Conservation (phyloP, 169 alveolate genomes). For the Eimeria necatrix region DNA sequence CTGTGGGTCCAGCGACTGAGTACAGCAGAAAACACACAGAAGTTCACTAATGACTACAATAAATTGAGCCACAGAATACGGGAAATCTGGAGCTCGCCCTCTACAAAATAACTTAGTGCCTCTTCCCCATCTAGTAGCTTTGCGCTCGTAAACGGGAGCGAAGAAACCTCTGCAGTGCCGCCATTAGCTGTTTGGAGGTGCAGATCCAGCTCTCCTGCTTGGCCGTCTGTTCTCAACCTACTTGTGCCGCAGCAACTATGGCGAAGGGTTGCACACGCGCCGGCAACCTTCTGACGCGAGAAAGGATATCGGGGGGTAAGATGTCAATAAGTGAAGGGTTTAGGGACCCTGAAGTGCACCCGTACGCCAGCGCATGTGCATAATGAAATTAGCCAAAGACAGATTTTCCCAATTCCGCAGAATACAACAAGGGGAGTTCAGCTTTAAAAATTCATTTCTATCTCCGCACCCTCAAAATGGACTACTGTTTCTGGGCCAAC, state of each 20-base stretch:
- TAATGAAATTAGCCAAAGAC: not conserved
- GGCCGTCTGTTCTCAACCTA: not conserved
- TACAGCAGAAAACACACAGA: not conserved
- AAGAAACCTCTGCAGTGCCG: no score
- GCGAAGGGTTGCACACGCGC: constrained; percentile 81
- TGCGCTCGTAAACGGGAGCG: no score
- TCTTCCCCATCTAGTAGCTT: not conserved
- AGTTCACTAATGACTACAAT: not conserved
- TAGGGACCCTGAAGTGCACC: constrained; percentile 67
- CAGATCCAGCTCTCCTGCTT: no score
- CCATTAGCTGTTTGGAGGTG: no score
- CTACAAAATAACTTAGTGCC: not conserved
- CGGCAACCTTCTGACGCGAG: constrained; percentile 78
- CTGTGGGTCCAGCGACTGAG: constrained; percentile 77
- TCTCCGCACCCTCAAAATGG: constrained; percentile 39
- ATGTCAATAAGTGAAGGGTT: constrained; percentile 75
- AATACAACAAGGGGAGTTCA: not conserved
- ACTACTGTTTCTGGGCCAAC: constrained; percentile 81
- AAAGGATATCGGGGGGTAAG: constrained; percentile 72
- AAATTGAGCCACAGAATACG: not conserved
- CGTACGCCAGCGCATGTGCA: not conserved
- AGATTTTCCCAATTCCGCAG: not conserved
- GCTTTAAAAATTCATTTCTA: not conserved
- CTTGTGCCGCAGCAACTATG: constrained; percentile 79
- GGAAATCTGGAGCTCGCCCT: not conserved